Base-by-base conservation (phyloP, 345 rosid species). In the Boechera stricta region DNA sequence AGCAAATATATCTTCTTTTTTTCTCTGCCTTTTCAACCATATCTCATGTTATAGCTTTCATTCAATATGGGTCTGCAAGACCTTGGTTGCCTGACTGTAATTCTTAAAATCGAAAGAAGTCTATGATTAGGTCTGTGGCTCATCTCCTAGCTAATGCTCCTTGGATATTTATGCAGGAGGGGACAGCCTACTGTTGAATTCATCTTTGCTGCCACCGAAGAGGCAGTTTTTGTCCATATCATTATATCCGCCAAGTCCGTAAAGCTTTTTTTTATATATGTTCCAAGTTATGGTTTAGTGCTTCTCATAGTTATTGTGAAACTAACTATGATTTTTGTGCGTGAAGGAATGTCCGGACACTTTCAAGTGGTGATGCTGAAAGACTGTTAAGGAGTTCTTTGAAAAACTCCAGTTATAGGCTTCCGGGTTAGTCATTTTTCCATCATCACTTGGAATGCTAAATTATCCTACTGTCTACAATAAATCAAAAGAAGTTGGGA, bases 151-250 rank as follows among this genome's bases (percentile, higher is more conserved):
- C 49, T 73, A 60, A 73, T 72, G 58, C 64, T 73, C 58, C 12
- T 51, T 18, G 73, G 47, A 48, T 66, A 26, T 48, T 80, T 81
- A 70, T 84, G 81, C 87, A 95, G 99, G 93, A 91, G 88, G 86
- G 97, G 97, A 59, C 96, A 83, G 57, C 97, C 91, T 53, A 86
- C 90, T 6, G 79, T 90, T 72, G 99, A 95, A 84, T 91, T 95
- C 83, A 79, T 92, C 74, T 95, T 95, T 87, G 86, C 99, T 84
- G 98, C 99, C 38, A 88, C 96, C 15, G 93, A 90, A 78, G 99
- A 95, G 83, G 90, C 98, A 10, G 85, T 95, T 72, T 91, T 87
- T 83, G 93, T 90, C 68, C 99, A 93, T 84, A 96, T 82, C 64
- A 78, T 91, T 73, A 82, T 93, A 72, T 89, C 96, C 41, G 94